phyloP scores from a whole-genome alignment of 1,139 yeast genomes.

The Lodderomyces theae region DNA sequence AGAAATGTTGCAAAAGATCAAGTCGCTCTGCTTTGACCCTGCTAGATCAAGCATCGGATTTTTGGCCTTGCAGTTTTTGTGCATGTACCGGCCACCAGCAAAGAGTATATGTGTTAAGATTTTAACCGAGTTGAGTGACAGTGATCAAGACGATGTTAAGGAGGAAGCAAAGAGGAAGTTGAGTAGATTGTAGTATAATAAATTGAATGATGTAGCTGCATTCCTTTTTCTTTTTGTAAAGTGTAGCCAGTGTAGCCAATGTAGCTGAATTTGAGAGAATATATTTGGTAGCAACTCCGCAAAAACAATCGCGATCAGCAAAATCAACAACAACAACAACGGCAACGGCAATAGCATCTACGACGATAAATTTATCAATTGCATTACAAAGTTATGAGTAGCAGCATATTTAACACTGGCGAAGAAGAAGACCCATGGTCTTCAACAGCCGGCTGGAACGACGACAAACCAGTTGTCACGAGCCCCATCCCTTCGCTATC shows the following conservation, averaged over 20 bases:
- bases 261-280: not conserved
- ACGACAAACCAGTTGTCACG: constrained; percentile 5
- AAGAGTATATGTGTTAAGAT: constrained; percentile 64
- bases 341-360: not conserved
- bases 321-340: not conserved
- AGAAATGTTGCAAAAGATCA: constrained; percentile 59
- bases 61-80: constrained; percentile 72
- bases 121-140: constrained; percentile 52
- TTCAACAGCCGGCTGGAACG: constrained; percentile 36
- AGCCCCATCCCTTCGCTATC: not conserved
- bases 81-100: constrained; percentile 89
- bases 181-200: constrained; percentile 35
- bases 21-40: constrained; percentile 83
- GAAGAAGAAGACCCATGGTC: constrained; percentile 41
- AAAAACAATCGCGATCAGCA: not conserved
- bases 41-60: constrained; percentile 77
- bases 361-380: not conserved
- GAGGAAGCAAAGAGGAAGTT: constrained; percentile 55
- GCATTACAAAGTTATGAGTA: not conserved
- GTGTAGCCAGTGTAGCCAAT: too few species aligned
- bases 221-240: too few species aligned
- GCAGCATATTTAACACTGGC: constrained; percentile 4
- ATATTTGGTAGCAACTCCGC: not conserved
- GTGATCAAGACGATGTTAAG: constrained; percentile 51
- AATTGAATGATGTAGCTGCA: too few species aligned